Evolutionary conservation across 2,329 filamentous ascomycete species (phyloP).

Genomic region (Sclerotinia borealis): DNA sequence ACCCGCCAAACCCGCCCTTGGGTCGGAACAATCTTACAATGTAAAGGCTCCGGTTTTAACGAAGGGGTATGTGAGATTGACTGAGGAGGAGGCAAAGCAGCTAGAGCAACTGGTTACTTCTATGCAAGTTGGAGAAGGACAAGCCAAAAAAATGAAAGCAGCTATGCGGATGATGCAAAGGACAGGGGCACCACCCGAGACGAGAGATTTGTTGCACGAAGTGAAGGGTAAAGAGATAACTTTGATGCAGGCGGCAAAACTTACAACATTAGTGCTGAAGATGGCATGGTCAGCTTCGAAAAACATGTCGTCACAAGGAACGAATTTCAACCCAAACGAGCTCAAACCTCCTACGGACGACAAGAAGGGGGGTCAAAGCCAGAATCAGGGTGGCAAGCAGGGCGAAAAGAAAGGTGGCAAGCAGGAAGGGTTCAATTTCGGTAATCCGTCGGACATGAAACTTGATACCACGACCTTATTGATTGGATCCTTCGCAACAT

Average conservation of each 20-base stretch:
- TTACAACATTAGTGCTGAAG: constrained; percentile 33
- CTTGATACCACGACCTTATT: constrained; percentile 29
- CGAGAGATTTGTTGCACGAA: constrained; percentile 36
- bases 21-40: constrained; percentile 41
- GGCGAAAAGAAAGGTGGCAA: constrained; percentile 29
- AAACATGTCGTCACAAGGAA: constrained; percentile 26
- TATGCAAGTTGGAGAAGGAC: constrained; percentile 50
- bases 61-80: constrained; percentile 38
- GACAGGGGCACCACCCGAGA: constrained; percentile 60
- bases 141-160: constrained; percentile 56
- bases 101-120: constrained; percentile 51
- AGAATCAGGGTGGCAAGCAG: constrained; percentile 15
- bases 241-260: constrained; percentile 27
- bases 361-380: background rate
- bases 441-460: constrained; percentile 22
- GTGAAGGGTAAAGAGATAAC: constrained; percentile 26
- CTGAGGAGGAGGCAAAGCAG: constrained; percentile 48
- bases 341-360: constrained; percentile 11
- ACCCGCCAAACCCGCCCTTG: constrained; percentile 31
- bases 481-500: constrained; percentile 53
- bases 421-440: constrained; percentile 27
- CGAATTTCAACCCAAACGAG: constrained; percentile 22
- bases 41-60: constrained; percentile 37
- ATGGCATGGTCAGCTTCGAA: constrained; percentile 29
- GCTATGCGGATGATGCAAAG: constrained; percentile 57